Percentiles rank a stretch among this genome's conserved stretches.
phyloP scores from a whole-genome alignment of 1,139 yeast species.

The Scheffersomyces insectosa region DNA sequence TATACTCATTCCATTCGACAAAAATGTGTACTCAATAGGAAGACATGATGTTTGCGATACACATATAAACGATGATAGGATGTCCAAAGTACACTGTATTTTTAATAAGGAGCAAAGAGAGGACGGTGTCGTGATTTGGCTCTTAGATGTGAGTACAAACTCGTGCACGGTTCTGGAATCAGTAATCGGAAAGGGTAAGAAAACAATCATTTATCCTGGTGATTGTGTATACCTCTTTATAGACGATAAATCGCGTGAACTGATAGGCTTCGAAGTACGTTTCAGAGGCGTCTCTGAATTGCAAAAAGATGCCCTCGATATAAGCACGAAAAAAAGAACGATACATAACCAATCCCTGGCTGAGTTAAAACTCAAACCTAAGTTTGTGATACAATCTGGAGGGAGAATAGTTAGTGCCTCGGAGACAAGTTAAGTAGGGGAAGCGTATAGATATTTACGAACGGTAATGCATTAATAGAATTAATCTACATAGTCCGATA shows the following conservation, averaged over 20 bases:
- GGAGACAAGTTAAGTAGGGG: no score
- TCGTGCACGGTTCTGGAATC: slow-evolving; percentile 69
- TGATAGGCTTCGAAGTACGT: slow-evolving; percentile 50
- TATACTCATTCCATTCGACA: slow-evolving; percentile 62
- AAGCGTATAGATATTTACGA: not conserved
- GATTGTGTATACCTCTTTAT: slow-evolving; percentile 67
- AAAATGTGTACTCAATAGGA: slow-evolving; percentile 64
- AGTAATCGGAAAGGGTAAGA: slow-evolving; percentile 61
- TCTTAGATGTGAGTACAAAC: slow-evolving; percentile 77
- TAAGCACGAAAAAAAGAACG: not conserved
- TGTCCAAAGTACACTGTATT: slow-evolving; percentile 83
- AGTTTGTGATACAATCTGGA: not conserved
- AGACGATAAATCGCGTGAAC: slow-evolving; percentile 53
- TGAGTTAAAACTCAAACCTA: not conserved
- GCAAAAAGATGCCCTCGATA: not conserved
- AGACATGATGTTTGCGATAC: slow-evolving; percentile 61
- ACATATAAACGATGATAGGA: slow-evolving; percentile 65
- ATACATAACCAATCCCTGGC: not conserved
- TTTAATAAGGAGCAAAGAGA: slow-evolving; percentile 57
- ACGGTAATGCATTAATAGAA: not conserved
- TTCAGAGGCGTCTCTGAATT: slow-evolving; percentile 1
- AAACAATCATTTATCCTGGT: slow-evolving; percentile 59
- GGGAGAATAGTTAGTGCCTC: not conserved
- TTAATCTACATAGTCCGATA: no score
- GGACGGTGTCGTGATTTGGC: slow-evolving; percentile 60